phyloP scores from a whole-genome alignment of 2,329 filamentous ascomycete genomes.

The Scedosporium aurantiacum region DNA sequence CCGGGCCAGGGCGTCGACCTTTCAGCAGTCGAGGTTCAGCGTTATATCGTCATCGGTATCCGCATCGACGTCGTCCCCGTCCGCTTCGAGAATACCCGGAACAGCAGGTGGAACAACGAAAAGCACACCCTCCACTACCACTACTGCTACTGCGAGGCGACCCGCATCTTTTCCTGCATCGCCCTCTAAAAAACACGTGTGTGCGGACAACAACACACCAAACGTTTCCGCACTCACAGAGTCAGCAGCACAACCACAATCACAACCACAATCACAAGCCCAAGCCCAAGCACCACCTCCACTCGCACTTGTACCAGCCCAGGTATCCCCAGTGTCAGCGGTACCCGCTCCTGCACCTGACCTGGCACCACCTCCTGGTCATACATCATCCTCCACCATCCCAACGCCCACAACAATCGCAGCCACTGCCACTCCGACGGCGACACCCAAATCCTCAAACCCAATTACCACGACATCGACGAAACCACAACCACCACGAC shows the following conservation, averaged over 20 bases:
- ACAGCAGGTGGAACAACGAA: background rate
- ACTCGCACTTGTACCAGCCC: background rate
- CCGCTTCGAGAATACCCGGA: background rate
- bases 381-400: background rate
- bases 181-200: background rate
- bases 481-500: background rate
- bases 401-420: background rate
- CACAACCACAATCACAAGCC: too few relatives aligned
- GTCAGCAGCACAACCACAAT: background rate
- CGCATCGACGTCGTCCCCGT: background rate
- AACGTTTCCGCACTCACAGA: background rate
- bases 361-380: background rate
- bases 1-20: slow-evolving; percentile 4
- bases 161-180: slow-evolving; percentile 1
- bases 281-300: background rate
- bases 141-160: slow-evolving; percentile 1
- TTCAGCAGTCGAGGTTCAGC: background rate
- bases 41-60: background rate
- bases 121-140: background rate
- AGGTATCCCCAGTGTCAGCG: background rate
- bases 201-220: background rate
- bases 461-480: background rate
- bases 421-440: background rate
- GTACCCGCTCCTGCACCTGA: background rate
- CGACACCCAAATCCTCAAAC: background rate